Percentiles rank a stretch among this genome's conserved stretches.
phyloP scores from a whole-genome alignment of 2,329 filamentous ascomycete genomes.

The Dothidotthia symphoricarpi region DNA sequence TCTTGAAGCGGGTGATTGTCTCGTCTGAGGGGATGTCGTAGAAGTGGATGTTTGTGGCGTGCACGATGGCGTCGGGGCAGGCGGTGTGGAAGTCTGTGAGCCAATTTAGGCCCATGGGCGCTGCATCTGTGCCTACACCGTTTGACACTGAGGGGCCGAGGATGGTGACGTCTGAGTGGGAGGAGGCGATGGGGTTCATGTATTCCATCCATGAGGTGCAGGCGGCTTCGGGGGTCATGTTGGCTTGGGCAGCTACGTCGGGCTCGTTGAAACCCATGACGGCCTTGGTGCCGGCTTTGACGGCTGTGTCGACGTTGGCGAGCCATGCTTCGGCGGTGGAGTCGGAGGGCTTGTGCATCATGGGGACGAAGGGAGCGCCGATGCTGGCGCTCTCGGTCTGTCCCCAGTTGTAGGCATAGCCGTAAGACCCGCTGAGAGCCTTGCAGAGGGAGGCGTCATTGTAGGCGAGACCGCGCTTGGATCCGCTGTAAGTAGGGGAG shows the following conservation, averaged over 20 bases:
- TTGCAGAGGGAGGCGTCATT: constrained; percentile 58
- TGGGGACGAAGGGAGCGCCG: constrained; percentile 62
- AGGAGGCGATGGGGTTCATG: constrained; percentile 32
- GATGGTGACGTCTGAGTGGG: constrained; percentile 33
- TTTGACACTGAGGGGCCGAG: constrained; percentile 38
- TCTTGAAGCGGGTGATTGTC: constrained; percentile 37
- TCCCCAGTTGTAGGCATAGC: constrained; percentile 71
- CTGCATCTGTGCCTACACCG: constrained; percentile 10
- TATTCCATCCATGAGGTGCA: constrained; percentile 34
- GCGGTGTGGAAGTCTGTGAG: constrained; percentile 30
- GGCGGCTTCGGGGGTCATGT: constrained; percentile 33
- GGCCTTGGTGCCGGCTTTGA: constrained; percentile 32
- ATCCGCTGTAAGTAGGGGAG: constrained; percentile 31
- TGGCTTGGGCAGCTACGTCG: constrained; percentile 34
- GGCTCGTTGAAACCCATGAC: constrained; percentile 45
- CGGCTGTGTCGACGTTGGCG: constrained; percentile 43
- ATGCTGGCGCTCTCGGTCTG: constrained; percentile 40
- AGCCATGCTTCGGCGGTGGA: constrained; percentile 26
- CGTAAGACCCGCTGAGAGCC: constrained; percentile 52
- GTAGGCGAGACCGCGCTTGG: constrained; percentile 69
- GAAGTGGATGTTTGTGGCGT: constrained; percentile 43
- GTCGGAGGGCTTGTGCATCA: constrained; percentile 31
- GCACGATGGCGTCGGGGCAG: constrained; percentile 37
- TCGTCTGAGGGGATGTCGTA: constrained; percentile 36
- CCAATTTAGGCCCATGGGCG: constrained; percentile 33